Conservation (phyloP, 1,139 yeast species). For the Blastobotrys buckinghamii region DNA sequence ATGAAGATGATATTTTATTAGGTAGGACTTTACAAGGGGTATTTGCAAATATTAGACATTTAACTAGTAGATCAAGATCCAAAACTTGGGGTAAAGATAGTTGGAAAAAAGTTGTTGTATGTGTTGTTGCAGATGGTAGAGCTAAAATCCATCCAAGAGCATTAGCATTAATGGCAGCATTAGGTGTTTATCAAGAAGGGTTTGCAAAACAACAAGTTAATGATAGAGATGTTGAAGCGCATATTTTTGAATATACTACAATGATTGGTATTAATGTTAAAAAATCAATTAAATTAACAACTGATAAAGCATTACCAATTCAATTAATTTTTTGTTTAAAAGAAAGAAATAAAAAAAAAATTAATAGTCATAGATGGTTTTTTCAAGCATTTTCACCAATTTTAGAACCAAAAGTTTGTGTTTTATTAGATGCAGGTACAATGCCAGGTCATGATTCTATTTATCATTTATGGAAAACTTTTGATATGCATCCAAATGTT, state of each 20-base stretch:
- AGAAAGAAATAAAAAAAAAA: slow-evolving; percentile 68
- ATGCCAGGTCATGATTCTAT: slow-evolving; percentile 68
- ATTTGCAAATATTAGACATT: slow-evolving; percentile 62
- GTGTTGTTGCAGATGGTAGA: slow-evolving; percentile 75
- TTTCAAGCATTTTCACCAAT: slow-evolving; percentile 74
- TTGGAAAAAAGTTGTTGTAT: slow-evolving; percentile 74
- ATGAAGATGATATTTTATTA: slow-evolving; percentile 67
- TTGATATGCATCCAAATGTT: slow-evolving; percentile 59
- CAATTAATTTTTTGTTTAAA: slow-evolving; percentile 73
- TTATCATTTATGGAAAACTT: slow-evolving; percentile 69
- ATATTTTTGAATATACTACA: slow-evolving; percentile 74
- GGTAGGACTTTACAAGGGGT: slow-evolving; percentile 74
- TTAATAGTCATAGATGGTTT: slow-evolving; percentile 82
- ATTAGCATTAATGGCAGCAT: slow-evolving; percentile 57
- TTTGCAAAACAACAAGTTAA: slow-evolving; percentile 74
- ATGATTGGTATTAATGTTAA: slow-evolving; percentile 67
- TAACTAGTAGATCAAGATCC: slow-evolving; percentile 50
- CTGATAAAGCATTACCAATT: slow-evolving; percentile 59
- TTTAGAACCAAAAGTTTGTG: slow-evolving; percentile 62
- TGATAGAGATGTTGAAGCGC: slow-evolving; percentile 62
- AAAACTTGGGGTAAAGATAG: slow-evolving; percentile 73
- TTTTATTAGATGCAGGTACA: slow-evolving; percentile 76
- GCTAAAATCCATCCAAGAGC: slow-evolving; percentile 61
- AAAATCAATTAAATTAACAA: slow-evolving; percentile 47
- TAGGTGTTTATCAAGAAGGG: slow-evolving; percentile 78